Evolutionary conservation across 1,139 yeast species (phyloP), one percentile per base, ranked within the genome.

Genomic region (Citeromyces hawaiiensis): DNA sequence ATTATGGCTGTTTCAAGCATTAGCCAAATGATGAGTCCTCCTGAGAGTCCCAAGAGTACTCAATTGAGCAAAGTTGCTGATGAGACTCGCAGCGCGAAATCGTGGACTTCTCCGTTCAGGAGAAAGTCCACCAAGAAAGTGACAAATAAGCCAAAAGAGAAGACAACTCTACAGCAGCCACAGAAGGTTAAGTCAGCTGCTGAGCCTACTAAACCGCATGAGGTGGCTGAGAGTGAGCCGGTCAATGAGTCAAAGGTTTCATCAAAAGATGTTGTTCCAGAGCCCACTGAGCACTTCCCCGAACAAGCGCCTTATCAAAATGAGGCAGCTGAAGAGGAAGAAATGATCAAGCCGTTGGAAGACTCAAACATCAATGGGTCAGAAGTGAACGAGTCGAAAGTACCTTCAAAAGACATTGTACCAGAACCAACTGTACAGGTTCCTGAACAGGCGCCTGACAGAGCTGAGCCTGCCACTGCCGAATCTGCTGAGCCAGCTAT

Each of bases 21-120:
- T 5, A 23, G 27, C 11, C 27, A 23, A 23, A 23, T 23, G 27
- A 34, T 18, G 36, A 34, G 15, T 18, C 36, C 36, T 18, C 21
- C 35, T 32, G 35, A 19, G 13, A 34, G 23, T 8, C 36, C 19
- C 27, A 23, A 23, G 21, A 19, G 23, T 23, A 34, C 36, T 14
- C 19, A 23, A 23, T 23, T 34, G 2, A 34, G 36, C 15, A 23
- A 34, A 18, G 25, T 34, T 15, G 36, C 23, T 17, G 36, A 34
- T 4, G 23, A 34, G 21, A 34, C 36, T 18, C 49, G 46, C 36
- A 45, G 44, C 14, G 37, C 50, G 21, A 55, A 60, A 19, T 52
- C 59, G 5, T 72, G 77, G 77, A 64, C 67, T 10, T 70, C 77
- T 5, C 77, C 77, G 7, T 72, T 72, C 46, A 65, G 78, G 54